Percentiles rank a stretch among this genome's conserved stretches.
Conservation (phyloP, 768 basidiomycete species). For the Pholiota molesta region DNA sequence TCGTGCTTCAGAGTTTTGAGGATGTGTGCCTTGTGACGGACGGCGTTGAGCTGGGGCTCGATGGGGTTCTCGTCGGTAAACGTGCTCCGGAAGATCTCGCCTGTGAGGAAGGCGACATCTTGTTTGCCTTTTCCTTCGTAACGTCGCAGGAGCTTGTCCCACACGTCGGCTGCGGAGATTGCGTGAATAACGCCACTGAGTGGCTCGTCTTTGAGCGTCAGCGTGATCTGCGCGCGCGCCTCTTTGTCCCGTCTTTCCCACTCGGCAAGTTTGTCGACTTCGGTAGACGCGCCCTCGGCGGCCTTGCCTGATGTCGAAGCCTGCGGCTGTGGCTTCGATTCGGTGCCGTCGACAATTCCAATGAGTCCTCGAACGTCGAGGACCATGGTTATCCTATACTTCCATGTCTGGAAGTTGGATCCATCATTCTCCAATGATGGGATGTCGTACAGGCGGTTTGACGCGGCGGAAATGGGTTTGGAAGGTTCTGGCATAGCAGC, state of each 20-base stretch:
- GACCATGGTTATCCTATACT: constrained; percentile 14
- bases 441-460: constrained; percentile 19
- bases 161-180: constrained; percentile 12
- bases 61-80: constrained; percentile 17
- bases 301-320: too few relatives aligned
- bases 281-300: too few relatives aligned
- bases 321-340: not conserved
- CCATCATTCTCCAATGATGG: constrained; percentile 20
- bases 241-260: constrained; percentile 14
- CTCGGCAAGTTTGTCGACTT: not conserved
- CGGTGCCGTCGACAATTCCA: constrained; percentile 3
- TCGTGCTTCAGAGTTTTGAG: constrained; percentile 14
- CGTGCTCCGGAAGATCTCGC: constrained; percentile 15
- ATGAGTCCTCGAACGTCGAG: constrained; percentile 7
- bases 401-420: constrained; percentile 19
- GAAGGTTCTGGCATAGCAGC: not conserved
- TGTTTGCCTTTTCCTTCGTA: constrained; percentile 21
- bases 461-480: constrained; percentile 5
- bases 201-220: constrained; percentile 21
- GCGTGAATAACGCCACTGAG: constrained; percentile 19
- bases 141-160: constrained; percentile 14
- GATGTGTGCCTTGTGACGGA: constrained; percentile 17
- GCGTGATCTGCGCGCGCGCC: constrained; percentile 15
- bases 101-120: constrained; percentile 15
- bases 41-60: constrained; percentile 17